Conservation (phyloP, 768 basidiomycete genomes). For the Termitomyces sp. region DNA sequence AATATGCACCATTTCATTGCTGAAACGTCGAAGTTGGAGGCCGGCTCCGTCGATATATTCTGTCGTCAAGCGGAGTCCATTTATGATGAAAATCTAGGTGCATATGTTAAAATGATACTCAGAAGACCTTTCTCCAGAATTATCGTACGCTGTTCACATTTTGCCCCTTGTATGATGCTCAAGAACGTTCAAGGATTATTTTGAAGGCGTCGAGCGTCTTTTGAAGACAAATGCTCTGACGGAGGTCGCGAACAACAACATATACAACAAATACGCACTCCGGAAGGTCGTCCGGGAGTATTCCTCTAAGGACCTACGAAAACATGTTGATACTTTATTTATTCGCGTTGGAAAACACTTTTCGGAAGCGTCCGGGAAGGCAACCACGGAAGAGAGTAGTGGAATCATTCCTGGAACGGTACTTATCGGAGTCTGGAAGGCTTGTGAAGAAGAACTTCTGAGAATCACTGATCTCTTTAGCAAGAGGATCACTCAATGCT, state of each 20-base stretch:
- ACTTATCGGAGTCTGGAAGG: slow-evolving; percentile 83
- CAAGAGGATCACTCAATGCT: slow-evolving; percentile 71
- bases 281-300: slow-evolving; percentile 85
- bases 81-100: slow-evolving; percentile 83
- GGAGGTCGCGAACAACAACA: slow-evolving; percentile 70
- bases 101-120: slow-evolving; percentile 84
- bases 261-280: slow-evolving; percentile 70
- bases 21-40: slow-evolving; percentile 68
- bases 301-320: slow-evolving; percentile 83
- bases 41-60: slow-evolving; percentile 56
- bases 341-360: slow-evolving; percentile 97
- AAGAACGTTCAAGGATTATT: slow-evolving; percentile 67
- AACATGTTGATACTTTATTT: slow-evolving; percentile 78
- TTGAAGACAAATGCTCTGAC: slow-evolving; percentile 72
- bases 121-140: slow-evolving; percentile 83
- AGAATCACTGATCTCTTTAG: slow-evolving; percentile 65
- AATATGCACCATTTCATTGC: slow-evolving; percentile 95
- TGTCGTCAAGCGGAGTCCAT: slow-evolving; percentile 70
- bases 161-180: neutral
- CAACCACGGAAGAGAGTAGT: slow-evolving; percentile 48
- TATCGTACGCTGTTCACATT: slow-evolving; percentile 48
- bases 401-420: slow-evolving; percentile 57
- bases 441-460: slow-evolving; percentile 80
- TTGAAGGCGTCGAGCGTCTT: slow-evolving; percentile 87
- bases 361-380: slow-evolving; percentile 69